Percentiles rank a stretch among this genome's conserved stretches.
Evolutionary conservation across 768 basidiomycete genomes (phyloP).

Genomic region (Leccinum boreale): DNA sequence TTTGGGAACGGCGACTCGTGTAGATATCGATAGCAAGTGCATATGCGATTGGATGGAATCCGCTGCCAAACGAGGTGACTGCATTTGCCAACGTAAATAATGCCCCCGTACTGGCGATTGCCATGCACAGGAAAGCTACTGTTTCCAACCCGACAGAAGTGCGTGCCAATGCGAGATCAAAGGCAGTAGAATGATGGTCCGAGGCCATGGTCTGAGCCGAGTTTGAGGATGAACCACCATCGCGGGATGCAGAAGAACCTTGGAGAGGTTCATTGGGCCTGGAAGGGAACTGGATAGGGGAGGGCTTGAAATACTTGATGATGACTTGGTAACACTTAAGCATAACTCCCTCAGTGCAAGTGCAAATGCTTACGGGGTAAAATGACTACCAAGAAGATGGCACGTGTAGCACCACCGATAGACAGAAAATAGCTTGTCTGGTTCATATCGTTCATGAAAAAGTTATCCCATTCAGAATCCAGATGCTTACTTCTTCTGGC

Average conservation of each 20-base stretch:
- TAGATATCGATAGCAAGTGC: conserved; percentile 72
- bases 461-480: background rate
- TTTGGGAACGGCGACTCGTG: conserved; percentile 41
- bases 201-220: conserved; percentile 3
- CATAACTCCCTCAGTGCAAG: background rate
- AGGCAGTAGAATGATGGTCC: conserved; percentile 39
- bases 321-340: conserved; percentile 37
- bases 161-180: conserved; percentile 69
- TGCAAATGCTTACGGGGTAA: conserved; percentile 52
- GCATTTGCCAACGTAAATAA: conserved; percentile 51
- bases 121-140: conserved; percentile 48
- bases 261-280: conserved; percentile 18
- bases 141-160: conserved; percentile 58
- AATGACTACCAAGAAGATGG: conserved; percentile 50
- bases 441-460: background rate
- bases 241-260: conserved; percentile 1
- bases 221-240: background rate
- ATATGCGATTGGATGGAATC: conserved; percentile 64
- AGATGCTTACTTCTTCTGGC: conserved; percentile 51
- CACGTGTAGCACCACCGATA: conserved; percentile 49
- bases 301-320: conserved; percentile 52
- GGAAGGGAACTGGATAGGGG: conserved; percentile 20
- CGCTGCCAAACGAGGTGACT: conserved; percentile 60
- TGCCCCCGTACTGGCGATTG: conserved; percentile 41
- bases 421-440: conserved; percentile 75